Evolutionary conservation across 164 flowering plant species (phyloP).

Genomic region (Aristolochia fimbriata): DNA sequence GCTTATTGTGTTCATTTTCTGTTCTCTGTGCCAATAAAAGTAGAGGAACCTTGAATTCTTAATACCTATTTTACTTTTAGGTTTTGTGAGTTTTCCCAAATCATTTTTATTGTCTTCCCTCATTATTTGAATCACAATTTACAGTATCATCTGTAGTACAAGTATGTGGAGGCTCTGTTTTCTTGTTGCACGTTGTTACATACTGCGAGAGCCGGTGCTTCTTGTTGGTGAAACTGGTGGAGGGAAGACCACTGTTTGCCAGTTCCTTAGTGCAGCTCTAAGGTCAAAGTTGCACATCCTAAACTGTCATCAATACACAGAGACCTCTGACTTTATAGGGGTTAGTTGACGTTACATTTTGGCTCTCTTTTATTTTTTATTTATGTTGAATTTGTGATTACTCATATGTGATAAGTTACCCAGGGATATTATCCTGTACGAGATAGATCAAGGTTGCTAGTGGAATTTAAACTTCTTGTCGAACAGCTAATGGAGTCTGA

Average conservation of each 20-base stretch:
- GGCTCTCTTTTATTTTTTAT: background rate
- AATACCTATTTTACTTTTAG: too few relatives aligned
- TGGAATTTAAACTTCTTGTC: conserved; percentile 34
- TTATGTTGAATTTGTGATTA: too few relatives aligned
- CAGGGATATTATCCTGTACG: conserved; percentile 93
- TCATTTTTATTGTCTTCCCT: conserved; percentile 4
- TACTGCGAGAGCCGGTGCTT: conserved; percentile 83
- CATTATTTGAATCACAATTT: conserved; percentile 1
- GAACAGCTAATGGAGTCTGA: conserved; percentile 38
- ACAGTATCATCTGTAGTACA: conserved; percentile 62
- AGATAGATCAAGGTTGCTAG: conserved; percentile 51
- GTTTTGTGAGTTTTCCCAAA: background rate
- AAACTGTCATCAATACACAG: conserved; percentile 95
- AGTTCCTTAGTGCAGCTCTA: conserved; percentile 50
- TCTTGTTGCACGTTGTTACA: conserved; percentile 75
- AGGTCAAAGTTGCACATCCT: conserved; percentile 53
- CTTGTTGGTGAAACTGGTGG: conserved; percentile 99
- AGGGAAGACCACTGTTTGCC: conserved; percentile 94
- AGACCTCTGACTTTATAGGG: conserved; percentile 96
- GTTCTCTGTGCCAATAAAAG: background rate
- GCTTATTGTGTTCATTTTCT: background rate
- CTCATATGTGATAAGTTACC: background rate
- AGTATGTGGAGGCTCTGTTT: conserved; percentile 75
- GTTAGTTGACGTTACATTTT: conserved; percentile 25
- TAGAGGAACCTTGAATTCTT: background rate